A percentile compares a stretch with the other conserved stretches of the same genome.
Conservation (phyloP, 768 basidiomycete species). For the Boletus patriciae region DNA sequence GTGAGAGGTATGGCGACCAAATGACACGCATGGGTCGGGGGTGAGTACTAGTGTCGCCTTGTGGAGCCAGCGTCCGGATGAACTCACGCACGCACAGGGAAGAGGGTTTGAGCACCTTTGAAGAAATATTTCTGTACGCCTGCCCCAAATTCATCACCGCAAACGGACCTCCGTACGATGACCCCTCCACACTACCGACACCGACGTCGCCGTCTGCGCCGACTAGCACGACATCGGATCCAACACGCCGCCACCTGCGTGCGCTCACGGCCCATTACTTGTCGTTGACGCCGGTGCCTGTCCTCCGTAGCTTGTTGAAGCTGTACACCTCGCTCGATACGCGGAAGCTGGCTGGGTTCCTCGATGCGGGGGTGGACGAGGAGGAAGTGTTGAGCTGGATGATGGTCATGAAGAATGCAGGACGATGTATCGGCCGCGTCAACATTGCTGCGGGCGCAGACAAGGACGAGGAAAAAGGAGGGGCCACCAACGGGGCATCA, state of each 20-base stretch:
- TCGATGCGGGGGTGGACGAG: slow-evolving; percentile 73
- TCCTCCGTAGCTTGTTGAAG: slow-evolving; percentile 88
- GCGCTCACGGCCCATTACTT: slow-evolving; percentile 83
- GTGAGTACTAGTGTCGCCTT: slow-evolving; percentile 51
- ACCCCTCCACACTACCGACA: slow-evolving; percentile 55
- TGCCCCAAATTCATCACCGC: slow-evolving; percentile 97
- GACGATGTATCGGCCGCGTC: slow-evolving; percentile 60
- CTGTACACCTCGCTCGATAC: slow-evolving; percentile 94
- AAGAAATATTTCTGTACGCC: slow-evolving; percentile 79
- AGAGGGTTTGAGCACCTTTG: slow-evolving; percentile 57
- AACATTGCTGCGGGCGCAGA: slow-evolving; percentile 43
- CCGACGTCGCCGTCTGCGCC: slow-evolving; percentile 31
- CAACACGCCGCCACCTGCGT: slow-evolving; percentile 78
- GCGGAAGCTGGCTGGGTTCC: slow-evolving; percentile 87
- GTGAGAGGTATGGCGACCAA: slow-evolving; percentile 93
- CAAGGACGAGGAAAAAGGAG: slow-evolving; percentile 36
- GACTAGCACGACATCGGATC: slow-evolving; percentile 45
- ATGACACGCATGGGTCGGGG: slow-evolving; percentile 81
- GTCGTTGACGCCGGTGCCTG: slow-evolving; percentile 75
- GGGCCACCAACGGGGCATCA: slow-evolving; percentile 12
- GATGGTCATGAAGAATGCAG: slow-evolving; percentile 93
- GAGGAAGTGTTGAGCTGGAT: slow-evolving; percentile 95
- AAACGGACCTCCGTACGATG: slow-evolving; percentile 92
- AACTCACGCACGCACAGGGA: slow-evolving; percentile 40
- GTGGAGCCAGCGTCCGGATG: background rate